Evolutionary conservation across 305 asterid species (phyloP).

Genomic region (Fraxinus floribunda): DNA sequence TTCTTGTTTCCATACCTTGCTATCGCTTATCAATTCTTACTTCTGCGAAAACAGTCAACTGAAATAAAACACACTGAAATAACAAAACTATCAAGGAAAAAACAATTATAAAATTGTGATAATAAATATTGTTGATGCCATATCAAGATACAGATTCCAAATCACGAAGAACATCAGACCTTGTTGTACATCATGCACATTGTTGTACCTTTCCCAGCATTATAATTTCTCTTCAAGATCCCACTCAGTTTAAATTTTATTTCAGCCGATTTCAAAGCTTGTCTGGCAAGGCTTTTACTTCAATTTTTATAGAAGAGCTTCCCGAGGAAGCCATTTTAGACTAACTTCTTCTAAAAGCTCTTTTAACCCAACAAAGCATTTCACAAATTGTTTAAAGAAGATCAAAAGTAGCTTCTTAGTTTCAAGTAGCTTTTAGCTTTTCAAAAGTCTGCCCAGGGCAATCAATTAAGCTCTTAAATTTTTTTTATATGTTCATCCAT

Average conservation of each 20-base stretch:
- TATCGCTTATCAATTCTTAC: background rate
- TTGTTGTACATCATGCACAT: background rate
- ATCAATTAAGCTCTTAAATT: background rate
- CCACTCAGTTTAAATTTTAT: slow-evolving; percentile 1
- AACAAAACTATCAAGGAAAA: background rate
- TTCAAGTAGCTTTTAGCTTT: background rate
- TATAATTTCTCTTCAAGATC: background rate
- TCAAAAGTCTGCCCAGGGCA: background rate
- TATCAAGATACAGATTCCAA: background rate
- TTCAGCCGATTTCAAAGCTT: background rate
- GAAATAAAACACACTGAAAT: background rate
- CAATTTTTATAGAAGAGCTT: background rate
- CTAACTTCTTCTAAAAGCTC: background rate
- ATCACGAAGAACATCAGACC: background rate
- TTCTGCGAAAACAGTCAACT: background rate
- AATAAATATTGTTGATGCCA: background rate
- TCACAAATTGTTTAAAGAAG: background rate
- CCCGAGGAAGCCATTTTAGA: background rate
- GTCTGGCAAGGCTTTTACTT: background rate
- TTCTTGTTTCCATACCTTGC: background rate
- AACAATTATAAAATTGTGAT: background rate
- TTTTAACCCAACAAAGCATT: background rate
- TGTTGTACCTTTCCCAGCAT: background rate
- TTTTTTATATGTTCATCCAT: background rate
- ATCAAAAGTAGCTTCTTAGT: background rate